Evolutionary conservation across 2,329 filamentous ascomycete species (phyloP), one percentile per base, ranked within the genome.

Genomic region (Trichoderma asperellum): DNA sequence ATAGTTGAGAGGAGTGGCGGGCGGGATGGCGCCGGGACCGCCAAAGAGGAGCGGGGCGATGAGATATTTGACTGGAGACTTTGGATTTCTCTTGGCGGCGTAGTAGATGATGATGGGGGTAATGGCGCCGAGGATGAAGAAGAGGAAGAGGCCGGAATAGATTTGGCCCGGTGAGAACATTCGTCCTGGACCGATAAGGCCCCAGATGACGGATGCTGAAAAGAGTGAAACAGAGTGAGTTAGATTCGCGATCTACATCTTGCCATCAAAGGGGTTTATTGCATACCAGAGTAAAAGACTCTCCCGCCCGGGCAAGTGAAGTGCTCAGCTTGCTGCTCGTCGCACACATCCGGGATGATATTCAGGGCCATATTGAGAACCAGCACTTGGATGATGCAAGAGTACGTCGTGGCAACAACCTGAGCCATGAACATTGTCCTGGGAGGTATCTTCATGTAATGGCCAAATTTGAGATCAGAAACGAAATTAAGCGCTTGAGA

Each of bases 1-100:
- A 76, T 92, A 93, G 79, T 91, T 92, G 70, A 93, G 85, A 0
- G 91, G 90, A 0, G 90, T 91, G 3, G 91, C 91, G 0, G 88
- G 88, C 2, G 88, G 88, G 73, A 90, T 89, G 40, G 80, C 72
- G 0, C 83, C 84, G 7, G 86, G 83, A 27, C 87, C 87, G 69
- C 88, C 88, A 74, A 90, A 89, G 73, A 90, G 87, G 70, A 90
- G 80, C 1, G 88, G 88, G 4, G 87, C 85, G 81, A 89, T 89
- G 63, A 89, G 81, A 76, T 83, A 86, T 68, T 81, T 82, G 53
- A 83, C 73, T 0, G 82, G 82, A 2, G 85, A 87, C 58, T 79
- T 81, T 61, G 87, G 87, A 76, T 82, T 87, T 35, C 81, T 81
- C 74, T 83, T 83, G 59, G 82, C 80, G 29, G 79, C 79, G 29